These are phyloP conservation scores for Trypethelium eluteriae DNA, from an alignment of 495 filamentous ascomycete genomes.

Conservation along the genomic window DNA sequence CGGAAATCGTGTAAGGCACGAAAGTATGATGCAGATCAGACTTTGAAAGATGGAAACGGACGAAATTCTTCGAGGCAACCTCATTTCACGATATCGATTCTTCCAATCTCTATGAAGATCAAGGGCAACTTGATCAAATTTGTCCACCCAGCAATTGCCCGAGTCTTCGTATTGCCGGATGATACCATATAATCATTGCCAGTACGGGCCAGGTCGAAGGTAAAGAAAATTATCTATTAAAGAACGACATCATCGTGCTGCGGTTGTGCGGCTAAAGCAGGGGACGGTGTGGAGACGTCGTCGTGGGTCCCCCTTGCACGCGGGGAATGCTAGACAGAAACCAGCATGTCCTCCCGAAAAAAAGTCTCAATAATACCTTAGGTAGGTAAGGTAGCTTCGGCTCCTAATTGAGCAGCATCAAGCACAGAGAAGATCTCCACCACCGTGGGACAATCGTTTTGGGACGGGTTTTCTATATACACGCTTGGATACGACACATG, in stretches of 20 bases:
- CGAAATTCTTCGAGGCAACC: background rate
- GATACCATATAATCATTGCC: too few species aligned
- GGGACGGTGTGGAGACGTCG: background rate
- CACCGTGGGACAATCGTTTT: too few species aligned
- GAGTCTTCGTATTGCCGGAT: too few species aligned
- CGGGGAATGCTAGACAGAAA: conserved; percentile 5
- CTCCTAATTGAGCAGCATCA: too few species aligned
- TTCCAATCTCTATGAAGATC: background rate
- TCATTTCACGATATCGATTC: background rate
- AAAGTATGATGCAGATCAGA: background rate
- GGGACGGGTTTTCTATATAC: too few species aligned
- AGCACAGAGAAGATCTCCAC: too few species aligned
- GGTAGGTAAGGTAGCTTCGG: background rate
- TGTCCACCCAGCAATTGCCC: too few species aligned
- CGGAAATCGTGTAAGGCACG: background rate
- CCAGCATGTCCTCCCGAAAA: background rate
- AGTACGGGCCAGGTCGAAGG: background rate
- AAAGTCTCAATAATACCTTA: background rate
- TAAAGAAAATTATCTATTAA: background rate
- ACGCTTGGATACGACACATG: background rate
- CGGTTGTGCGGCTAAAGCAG: background rate
- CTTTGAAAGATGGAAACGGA: background rate
- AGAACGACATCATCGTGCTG: background rate
- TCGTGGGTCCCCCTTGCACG: background rate
- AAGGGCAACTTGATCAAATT: background rate